Conservation (phyloP, 2,329 filamentous ascomycete species). For the Botrytis fragariae region DNA sequence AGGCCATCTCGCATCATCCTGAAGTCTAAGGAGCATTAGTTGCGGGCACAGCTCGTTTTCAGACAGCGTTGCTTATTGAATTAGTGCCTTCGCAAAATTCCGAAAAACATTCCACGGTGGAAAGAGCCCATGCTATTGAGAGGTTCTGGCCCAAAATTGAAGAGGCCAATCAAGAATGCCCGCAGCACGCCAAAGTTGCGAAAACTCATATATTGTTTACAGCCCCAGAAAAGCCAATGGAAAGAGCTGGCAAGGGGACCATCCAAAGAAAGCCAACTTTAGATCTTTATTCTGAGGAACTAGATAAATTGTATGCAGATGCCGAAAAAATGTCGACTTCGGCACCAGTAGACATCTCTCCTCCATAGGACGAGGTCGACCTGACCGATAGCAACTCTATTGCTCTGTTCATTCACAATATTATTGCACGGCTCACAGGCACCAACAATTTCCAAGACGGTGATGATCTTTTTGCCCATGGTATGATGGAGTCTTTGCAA, state of each 20-base stretch:
- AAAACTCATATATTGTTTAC: neutral
- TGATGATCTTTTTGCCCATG: neutral
- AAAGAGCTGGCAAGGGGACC: neutral
- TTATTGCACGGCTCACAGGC: neutral
- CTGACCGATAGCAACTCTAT: no score
- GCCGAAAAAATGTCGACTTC: no score
- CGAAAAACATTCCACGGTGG: no score
- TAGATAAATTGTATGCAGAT: neutral
- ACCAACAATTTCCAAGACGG: neutral
- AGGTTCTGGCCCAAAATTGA: no score
- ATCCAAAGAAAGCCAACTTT: neutral
- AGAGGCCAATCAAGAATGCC: neutral
- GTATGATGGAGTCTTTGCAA: neutral
- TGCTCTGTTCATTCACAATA: neutral
- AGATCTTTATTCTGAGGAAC: neutral
- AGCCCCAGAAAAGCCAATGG: neutral
- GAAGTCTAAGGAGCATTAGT: neutral
- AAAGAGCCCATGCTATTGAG: no score
- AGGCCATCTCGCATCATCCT: neutral
- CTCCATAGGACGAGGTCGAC: no score
- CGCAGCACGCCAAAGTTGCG: neutral
- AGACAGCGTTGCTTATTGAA: no score
- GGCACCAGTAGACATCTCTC: no score
- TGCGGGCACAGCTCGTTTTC: no score
- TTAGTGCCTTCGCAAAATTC: no score